phyloP scores from a whole-genome alignment of 257 asterid genomes.

The Solanum arcanum region DNA sequence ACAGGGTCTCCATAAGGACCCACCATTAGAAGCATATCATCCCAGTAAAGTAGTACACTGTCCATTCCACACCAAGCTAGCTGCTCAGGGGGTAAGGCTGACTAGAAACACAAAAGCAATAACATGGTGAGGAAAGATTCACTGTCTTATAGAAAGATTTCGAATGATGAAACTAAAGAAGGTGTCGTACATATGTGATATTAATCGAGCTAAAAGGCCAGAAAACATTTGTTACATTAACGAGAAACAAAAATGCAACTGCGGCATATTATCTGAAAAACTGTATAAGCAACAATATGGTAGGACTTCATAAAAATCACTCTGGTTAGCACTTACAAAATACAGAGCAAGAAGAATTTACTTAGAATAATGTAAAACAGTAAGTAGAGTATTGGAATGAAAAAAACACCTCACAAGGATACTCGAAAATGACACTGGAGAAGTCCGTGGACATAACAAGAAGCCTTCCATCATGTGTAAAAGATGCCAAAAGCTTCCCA shows the following conservation, averaged over 20 bases:
- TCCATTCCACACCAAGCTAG: conserved; percentile 98
- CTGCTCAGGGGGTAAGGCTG: conserved; percentile 91
- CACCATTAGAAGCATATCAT: conserved; percentile 92
- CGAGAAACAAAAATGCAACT: background rate
- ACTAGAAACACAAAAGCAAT: conserved; percentile 28
- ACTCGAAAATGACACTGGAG: conserved; percentile 54
- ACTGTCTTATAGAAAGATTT: background rate
- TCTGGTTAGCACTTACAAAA: background rate
- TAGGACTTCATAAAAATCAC: background rate
- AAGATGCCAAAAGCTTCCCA: conserved; percentile 74
- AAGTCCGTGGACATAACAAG: conserved; percentile 73
- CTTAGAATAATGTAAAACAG: background rate
- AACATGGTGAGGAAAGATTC: background rate
- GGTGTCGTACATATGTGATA: background rate
- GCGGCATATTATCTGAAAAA: background rate
- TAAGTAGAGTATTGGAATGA: background rate
- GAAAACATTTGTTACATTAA: background rate
- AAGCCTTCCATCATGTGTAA: conserved; percentile 87
- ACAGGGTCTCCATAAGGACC: conserved; percentile 91
- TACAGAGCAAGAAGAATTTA: background rate
- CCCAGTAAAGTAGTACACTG: conserved; percentile 86
- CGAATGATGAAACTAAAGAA: background rate
- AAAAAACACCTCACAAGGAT: conserved; percentile 70
- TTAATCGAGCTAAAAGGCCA: background rate
- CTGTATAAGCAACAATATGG: background rate